These are phyloP conservation scores for Brassica nigra DNA, from an alignment of 345 rosid species.

Conservation along the genomic window DNA sequence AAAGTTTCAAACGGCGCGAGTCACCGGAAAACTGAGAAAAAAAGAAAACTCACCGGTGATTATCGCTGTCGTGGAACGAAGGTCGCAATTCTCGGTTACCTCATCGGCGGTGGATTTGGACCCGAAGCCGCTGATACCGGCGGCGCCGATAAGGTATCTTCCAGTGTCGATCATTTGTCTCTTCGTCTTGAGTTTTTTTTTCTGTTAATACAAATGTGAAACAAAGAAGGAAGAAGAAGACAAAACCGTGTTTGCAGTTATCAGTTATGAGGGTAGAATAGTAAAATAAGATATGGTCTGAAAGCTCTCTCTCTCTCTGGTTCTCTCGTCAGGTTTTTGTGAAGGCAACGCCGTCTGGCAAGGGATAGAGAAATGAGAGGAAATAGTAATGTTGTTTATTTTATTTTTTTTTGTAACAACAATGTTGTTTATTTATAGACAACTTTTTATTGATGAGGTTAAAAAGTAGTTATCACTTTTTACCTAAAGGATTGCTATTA, in stretches of 20 bases:
- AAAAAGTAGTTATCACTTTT: neutral
- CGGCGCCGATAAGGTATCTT: slow-evolving; percentile 74
- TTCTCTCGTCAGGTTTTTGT: slow-evolving; percentile 44
- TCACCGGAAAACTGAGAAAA: slow-evolving; percentile 9
- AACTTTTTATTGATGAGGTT: slow-evolving; percentile 21
- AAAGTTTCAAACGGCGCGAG: neutral
- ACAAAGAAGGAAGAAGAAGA: neutral
- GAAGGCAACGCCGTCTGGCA: slow-evolving; percentile 48
- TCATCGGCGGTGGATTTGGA: slow-evolving; percentile 89
- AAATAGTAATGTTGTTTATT: slow-evolving; percentile 22
- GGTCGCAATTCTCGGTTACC: slow-evolving; percentile 66
- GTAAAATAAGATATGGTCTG: neutral
- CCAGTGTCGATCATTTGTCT: slow-evolving; percentile 67
- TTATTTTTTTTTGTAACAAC: neutral
- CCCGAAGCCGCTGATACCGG: slow-evolving; percentile 81
- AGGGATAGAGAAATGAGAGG: slow-evolving; percentile 18
- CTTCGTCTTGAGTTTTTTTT: neutral
- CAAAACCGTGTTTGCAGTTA: slow-evolving; percentile 36
- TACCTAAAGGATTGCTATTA: neutral
- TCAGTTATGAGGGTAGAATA: slow-evolving; percentile 29
- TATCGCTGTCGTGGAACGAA: slow-evolving; percentile 69
- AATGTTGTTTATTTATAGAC: slow-evolving; percentile 33
- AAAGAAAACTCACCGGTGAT: slow-evolving; percentile 64
- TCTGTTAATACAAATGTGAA: slow-evolving; percentile 5
- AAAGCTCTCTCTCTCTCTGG: slow-evolving; percentile 4